Base-by-base conservation (phyloP, 441 rosid genomes). In the Populus trichocarpa region DNA sequence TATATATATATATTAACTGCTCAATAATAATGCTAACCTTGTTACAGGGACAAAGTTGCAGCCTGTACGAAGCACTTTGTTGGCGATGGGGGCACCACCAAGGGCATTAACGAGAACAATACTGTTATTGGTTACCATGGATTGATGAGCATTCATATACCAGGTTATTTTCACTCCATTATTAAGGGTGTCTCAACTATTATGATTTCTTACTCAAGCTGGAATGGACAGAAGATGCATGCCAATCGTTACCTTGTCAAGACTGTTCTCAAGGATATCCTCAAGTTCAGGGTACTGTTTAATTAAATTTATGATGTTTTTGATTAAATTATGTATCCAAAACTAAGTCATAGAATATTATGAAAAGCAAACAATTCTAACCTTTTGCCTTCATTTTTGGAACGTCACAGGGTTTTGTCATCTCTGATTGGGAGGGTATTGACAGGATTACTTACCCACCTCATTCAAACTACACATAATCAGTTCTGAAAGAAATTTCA, bases 141-240 rank as follows among this genome's bases (percentile, higher is more conserved):
- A 4, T 81, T 93, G 68, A 67, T 87, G 13, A 87, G 87, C 61
- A 89, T 89, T 75, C 97, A 93, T 86, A 89, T 93, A 96, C 93
- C 93, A 4, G 94, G 22, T 13, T 93, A 91, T 83, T 67, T 63
- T 65, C 75, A 78, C 22, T 78, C 97, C 42, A 78, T 93, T 20
- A 78, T 32, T 68, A 88, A 89, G 78, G 97, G 97, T 6, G 91
- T 93, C 8, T 78, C 94, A 7, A 91, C 96, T 0, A 66, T 93
- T 30, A 93, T 93, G 97, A 86, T 88, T 30, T 91, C 96, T 2
- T 93, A 90, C 85, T 91, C 94, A 1, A 92, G 94, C 73, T 87
- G 87, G 93, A 93, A 93, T 18, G 94, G 97, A 23, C 6, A 73
- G 74, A 93, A 91, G 86, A 90, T 93, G 97, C 96, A 93, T 73